Conservation (phyloP, 495 filamentous ascomycete species). For the Penicillium coprophilum region DNA sequence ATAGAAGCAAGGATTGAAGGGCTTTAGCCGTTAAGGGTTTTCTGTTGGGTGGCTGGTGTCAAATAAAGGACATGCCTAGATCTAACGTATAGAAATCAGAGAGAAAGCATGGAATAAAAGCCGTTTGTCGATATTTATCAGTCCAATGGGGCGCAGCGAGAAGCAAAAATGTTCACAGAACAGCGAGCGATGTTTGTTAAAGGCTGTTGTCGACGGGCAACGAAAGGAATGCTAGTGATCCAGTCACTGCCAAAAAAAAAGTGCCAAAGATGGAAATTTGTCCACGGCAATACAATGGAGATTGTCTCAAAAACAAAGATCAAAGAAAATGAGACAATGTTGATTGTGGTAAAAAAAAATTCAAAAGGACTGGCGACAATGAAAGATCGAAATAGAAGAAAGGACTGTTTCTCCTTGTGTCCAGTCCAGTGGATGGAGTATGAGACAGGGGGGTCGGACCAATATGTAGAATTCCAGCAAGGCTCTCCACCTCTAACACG, state of each 20-base stretch:
- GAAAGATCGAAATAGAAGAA: conserved; percentile 16
- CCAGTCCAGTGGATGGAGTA: conserved; percentile 14
- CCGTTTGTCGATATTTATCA: conserved; percentile 8
- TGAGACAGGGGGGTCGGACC: conserved; percentile 19
- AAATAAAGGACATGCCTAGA: conserved; percentile 27
- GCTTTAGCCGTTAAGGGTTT: conserved; percentile 3
- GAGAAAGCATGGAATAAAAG: conserved; percentile 8
- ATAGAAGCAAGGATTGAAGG: neutral
- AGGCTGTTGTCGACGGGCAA: conserved; percentile 33
- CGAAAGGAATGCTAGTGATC: conserved; percentile 45
- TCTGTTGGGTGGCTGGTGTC: conserved; percentile 15
- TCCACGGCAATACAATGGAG: conserved; percentile 21
- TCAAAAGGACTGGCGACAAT: conserved; percentile 15
- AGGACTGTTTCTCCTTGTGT: conserved; percentile 15
- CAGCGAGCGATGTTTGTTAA: conserved; percentile 9
- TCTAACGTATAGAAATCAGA: conserved; percentile 14
- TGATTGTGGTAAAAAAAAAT: conserved; percentile 11
- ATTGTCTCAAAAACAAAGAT: conserved; percentile 26
- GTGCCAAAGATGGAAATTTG: conserved; percentile 19
- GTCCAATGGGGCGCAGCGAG: conserved; percentile 10
- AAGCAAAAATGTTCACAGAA: conserved; percentile 21
- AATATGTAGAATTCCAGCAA: conserved; percentile 21
- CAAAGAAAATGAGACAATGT: conserved; percentile 18
- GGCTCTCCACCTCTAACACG: conserved; percentile 9
- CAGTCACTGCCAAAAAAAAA: conserved; percentile 28